Percentiles rank a stretch among this genome's conserved stretches.
phyloP scores from a whole-genome alignment of 208 protist species.

The Angomonas deanei region DNA sequence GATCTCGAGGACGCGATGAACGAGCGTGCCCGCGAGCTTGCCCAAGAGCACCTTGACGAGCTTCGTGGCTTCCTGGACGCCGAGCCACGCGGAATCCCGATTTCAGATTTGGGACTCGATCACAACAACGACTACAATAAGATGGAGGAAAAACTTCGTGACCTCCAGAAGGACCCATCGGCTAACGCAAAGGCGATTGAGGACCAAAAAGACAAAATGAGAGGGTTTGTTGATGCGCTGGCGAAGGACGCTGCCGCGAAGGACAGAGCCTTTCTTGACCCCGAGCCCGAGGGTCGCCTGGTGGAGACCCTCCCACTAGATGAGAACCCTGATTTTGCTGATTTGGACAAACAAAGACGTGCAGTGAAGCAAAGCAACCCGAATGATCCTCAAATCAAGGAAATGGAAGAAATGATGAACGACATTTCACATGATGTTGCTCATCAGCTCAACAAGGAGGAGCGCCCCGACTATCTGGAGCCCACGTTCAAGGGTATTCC shows the following conservation, averaged over 20 bases:
- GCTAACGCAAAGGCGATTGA: conserved; percentile 40
- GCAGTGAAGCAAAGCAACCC: conserved; percentile 25
- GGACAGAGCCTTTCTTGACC: background rate
- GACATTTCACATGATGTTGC: conserved; percentile 61
- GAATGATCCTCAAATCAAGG: conserved; percentile 20
- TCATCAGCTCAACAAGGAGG: conserved; percentile 51
- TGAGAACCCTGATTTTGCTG: conserved; percentile 46
- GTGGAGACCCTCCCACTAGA: conserved; percentile 46
- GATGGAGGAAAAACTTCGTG: conserved; percentile 46
- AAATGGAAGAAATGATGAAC: conserved; percentile 55
- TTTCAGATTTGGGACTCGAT: conserved; percentile 61
- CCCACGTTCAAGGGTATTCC: conserved; percentile 12
- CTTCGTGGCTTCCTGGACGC: conserved; percentile 54
- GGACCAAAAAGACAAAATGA: conserved; percentile 38
- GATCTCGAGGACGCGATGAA: conserved; percentile 18
- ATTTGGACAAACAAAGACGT: conserved; percentile 56
- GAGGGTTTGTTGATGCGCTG: conserved; percentile 9
- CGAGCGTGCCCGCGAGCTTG: conserved; percentile 10
- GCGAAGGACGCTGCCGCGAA: background rate
- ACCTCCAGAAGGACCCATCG: conserved; percentile 48
- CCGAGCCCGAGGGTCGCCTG: background rate
- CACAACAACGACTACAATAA: conserved; percentile 42
- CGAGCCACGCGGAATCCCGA: conserved; percentile 57
- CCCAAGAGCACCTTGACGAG: conserved; percentile 32
- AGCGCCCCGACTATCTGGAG: conserved; percentile 26